These are phyloP conservation scores for Ogataea degrootiae DNA, from an alignment of 805 yeast genomes.

Conservation along the genomic window DNA sequence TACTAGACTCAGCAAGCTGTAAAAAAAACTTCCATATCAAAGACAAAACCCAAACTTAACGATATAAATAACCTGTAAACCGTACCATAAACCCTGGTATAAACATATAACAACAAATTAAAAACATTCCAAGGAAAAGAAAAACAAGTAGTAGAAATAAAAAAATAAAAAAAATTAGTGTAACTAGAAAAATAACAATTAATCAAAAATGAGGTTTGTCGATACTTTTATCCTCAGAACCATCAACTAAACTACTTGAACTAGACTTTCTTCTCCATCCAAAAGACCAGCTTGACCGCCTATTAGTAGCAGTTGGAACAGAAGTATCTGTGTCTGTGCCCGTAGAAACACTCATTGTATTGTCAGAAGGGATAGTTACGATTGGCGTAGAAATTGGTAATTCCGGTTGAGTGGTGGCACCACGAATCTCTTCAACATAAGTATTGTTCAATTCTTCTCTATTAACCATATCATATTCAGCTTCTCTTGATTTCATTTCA, in stretches of 20 bases:
- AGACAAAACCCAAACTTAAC: background rate
- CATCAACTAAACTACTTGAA: slow-evolving; percentile 1
- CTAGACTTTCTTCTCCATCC: slow-evolving; percentile 21
- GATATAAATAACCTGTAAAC: background rate
- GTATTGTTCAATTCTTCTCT: slow-evolving; percentile 22
- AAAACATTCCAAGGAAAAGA: background rate
- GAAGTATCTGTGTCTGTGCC: background rate
- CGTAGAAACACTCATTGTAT: background rate
- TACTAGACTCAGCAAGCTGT: no score
- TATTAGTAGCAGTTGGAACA: slow-evolving; percentile 3
- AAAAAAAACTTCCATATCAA: no score
- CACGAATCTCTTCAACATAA: background rate
- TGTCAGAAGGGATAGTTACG: background rate
- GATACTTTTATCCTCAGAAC: background rate
- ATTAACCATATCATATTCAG: slow-evolving; percentile 46
- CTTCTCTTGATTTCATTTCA: slow-evolving; percentile 6
- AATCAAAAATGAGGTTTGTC: background rate
- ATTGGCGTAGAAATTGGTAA: background rate
- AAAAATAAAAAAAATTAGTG: background rate
- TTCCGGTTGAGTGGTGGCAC: background rate
- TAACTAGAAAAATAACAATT: background rate
- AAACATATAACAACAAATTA: background rate
- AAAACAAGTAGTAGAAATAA: background rate
- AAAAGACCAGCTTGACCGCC: slow-evolving; percentile 22
- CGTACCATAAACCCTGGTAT: background rate